Conservation (phyloP, 2,329 filamentous ascomycete genomes). For the Alternaria longipes region DNA sequence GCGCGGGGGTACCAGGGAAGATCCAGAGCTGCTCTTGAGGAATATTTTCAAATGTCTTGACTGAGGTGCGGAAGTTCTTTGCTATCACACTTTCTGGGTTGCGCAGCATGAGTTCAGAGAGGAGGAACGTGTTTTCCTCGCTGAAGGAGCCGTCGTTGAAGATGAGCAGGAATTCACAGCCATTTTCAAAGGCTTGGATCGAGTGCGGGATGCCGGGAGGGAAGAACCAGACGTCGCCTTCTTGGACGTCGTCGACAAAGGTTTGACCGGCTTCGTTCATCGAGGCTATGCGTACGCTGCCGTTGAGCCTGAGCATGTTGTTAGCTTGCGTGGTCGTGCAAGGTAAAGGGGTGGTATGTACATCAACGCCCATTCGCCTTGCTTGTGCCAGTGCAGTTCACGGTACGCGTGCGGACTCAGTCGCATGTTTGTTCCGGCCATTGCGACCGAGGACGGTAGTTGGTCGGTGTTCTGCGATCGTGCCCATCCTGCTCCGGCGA, state of each 20-base stretch:
- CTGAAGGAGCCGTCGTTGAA: constrained; percentile 68
- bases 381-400: constrained; percentile 71
- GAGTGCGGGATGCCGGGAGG: constrained; percentile 52
- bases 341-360: neutral
- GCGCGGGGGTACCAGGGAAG: constrained; percentile 53
- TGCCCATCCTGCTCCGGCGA: constrained; percentile 53
- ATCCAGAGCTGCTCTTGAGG: constrained; percentile 55
- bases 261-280: constrained; percentile 62
- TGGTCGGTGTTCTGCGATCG: constrained; percentile 53
- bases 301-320: constrained; percentile 50
- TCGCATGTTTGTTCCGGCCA: constrained; percentile 57
- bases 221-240: constrained; percentile 51
- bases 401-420: constrained; percentile 62
- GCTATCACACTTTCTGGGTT: constrained; percentile 53
- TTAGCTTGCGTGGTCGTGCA: neutral
- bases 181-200: constrained; percentile 53
- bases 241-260: constrained; percentile 54
- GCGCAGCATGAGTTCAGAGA: constrained; percentile 62
- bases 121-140: constrained; percentile 68
- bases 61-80: constrained; percentile 54
- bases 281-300: constrained; percentile 61
- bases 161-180: constrained; percentile 58
- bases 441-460: constrained; percentile 52
- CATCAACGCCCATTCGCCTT: constrained; percentile 63
- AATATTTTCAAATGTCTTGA: constrained; percentile 49